phyloP scores from a whole-genome alignment of 2,329 filamentous ascomycete genomes.

The Fusarium sp. region DNA sequence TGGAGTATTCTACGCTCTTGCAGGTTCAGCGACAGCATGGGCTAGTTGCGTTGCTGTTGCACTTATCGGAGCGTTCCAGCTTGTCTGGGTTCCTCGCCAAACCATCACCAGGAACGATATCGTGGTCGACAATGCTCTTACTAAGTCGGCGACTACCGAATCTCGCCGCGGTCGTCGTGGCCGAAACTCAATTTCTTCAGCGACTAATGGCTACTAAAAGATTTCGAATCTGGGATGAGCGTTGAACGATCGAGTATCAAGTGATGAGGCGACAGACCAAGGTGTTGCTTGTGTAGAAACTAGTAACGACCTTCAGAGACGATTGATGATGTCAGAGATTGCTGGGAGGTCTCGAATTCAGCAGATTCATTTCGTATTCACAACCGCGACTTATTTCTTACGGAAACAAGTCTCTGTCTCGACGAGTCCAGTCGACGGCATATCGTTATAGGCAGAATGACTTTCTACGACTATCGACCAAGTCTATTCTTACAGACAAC shows the following conservation, averaged over 20 bases:
- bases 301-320: not conserved
- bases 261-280: not conserved
- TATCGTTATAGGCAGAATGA: not conserved
- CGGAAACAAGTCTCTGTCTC: too few species aligned
- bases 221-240: too few species aligned
- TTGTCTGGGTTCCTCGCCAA: constrained; percentile 41
- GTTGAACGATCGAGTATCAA: not conserved
- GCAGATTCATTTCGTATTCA: not conserved
- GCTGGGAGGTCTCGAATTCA: not conserved
- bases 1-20: constrained; percentile 74
- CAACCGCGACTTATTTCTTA: not conserved
- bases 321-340: not conserved
- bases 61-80: constrained; percentile 39
- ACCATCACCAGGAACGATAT: constrained; percentile 21
- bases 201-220: too few species aligned
- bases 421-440: not conserved
- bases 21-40: constrained; percentile 61
- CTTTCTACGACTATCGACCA: not conserved
- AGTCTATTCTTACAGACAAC: not conserved
- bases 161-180: constrained; percentile 29
- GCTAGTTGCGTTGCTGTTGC: constrained; percentile 53
- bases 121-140: constrained; percentile 39
- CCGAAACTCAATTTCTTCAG: constrained; percentile 25
- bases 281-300: not conserved
- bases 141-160: constrained; percentile 32